These are phyloP conservation scores for Leccinum longicurvipes DNA, from an alignment of 768 basidiomycete genomes.

Conservation along the genomic window DNA sequence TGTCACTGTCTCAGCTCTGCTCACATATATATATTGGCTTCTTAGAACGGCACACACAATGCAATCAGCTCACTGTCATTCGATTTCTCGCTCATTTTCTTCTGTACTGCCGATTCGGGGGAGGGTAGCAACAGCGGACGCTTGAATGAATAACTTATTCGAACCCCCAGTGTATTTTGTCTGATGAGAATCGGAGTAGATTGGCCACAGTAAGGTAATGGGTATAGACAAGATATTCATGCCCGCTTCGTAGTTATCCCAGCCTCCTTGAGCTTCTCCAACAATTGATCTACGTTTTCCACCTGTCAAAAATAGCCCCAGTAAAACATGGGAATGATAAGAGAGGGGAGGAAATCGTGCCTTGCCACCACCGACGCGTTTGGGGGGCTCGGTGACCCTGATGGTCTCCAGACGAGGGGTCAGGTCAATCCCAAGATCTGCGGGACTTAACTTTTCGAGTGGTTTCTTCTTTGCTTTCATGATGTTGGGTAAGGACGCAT, in stretches of 20 bases:
- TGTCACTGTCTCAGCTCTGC: conserved; percentile 11
- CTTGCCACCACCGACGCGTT: conserved; percentile 89
- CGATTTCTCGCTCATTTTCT: conserved; percentile 4
- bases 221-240: conserved; percentile 14
- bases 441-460: conserved; percentile 74
- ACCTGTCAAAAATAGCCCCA: conserved; percentile 41
- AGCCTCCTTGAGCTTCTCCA: conserved; percentile 85
- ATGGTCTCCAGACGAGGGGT: conserved; percentile 80
- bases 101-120: conserved; percentile 11
- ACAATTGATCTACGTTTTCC: conserved; percentile 81
- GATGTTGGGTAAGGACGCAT: conserved; percentile 95
- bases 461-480: conserved; percentile 99
- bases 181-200: background rate
- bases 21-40: conserved; percentile 24
- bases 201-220: background rate
- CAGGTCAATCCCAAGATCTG: conserved; percentile 82
- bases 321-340: background rate
- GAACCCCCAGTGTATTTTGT: background rate
- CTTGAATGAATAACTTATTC: conserved; percentile 20
- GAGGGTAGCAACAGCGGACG: conserved; percentile 6
- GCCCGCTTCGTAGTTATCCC: conserved; percentile 45
- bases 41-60: conserved; percentile 14
- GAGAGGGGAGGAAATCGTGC: conserved; percentile 34
- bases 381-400: conserved; percentile 86
- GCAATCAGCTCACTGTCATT: conserved; percentile 8